phyloP scores from a whole-genome alignment of 305 asterid genomes.

The Fraxinus albicans region DNA sequence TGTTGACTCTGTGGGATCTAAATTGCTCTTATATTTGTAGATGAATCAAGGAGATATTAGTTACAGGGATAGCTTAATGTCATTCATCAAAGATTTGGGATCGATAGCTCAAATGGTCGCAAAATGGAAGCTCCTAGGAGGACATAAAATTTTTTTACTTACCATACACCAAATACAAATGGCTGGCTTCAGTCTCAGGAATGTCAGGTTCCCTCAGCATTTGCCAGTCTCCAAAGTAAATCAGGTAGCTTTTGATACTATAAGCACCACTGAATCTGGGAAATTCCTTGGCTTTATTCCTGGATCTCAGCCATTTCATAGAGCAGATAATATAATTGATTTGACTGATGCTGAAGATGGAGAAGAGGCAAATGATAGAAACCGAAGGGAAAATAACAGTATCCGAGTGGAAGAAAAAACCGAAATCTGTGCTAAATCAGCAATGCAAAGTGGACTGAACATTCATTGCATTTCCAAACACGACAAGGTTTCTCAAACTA shows the following conservation, averaged over 20 bases:
- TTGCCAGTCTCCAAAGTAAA: constrained; percentile 2
- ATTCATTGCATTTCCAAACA: not conserved
- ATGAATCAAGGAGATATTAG: constrained; percentile 36
- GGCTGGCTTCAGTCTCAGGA: constrained; percentile 2
- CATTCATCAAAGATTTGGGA: constrained; percentile 61
- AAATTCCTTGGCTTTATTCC: constrained; percentile 35
- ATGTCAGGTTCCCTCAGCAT: constrained; percentile 20
- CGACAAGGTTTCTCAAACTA: constrained; percentile 3
- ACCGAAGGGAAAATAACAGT: not conserved
- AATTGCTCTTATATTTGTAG: constrained; percentile 17
- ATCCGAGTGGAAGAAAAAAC: not conserved
- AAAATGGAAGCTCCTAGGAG: constrained; percentile 37
- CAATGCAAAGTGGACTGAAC: not conserved
- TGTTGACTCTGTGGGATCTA: not conserved
- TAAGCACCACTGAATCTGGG: constrained; percentile 10
- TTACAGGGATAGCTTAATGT: constrained; percentile 62
- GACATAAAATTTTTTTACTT: constrained; percentile 2
- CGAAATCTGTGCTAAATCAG: not conserved
- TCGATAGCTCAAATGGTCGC: constrained; percentile 65
- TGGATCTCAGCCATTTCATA: constrained; percentile 17
- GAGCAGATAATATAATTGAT: constrained; percentile 19
- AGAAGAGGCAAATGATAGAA: constrained; percentile 6
- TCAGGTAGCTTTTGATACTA: not conserved
- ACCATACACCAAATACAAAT: not conserved
- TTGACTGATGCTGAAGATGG: constrained; percentile 22